Conservation (phyloP, 768 basidiomycete species). For the Coprinellus micaceus region DNA sequence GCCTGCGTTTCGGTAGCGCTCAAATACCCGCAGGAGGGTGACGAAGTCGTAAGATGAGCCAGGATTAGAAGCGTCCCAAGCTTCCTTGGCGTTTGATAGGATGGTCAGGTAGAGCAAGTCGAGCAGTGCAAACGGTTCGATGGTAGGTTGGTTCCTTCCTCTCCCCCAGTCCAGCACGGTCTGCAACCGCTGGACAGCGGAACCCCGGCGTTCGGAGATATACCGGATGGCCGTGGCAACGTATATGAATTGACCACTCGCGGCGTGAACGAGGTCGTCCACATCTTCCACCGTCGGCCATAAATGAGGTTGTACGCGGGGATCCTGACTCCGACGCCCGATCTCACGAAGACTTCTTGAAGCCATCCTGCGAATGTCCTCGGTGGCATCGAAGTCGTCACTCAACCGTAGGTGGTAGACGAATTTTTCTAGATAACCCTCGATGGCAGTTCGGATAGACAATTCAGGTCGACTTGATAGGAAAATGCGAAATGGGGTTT, state of each 20-base stretch:
- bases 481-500: constrained; percentile 8
- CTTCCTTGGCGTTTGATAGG: background rate
- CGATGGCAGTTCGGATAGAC: constrained; percentile 5
- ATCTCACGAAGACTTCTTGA: constrained; percentile 1
- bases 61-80: background rate
- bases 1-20: no score
- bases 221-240: constrained; percentile 11
- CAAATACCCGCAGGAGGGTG: background rate
- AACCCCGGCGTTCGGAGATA: constrained; percentile 11
- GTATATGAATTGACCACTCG: constrained; percentile 14
- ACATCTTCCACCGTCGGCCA: constrained; percentile 12
- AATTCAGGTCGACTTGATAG: constrained; percentile 14
- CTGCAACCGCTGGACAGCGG: background rate
- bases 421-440: background rate
- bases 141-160: background rate
- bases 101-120: constrained; percentile 7
- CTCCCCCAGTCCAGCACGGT: background rate
- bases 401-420: constrained; percentile 1
- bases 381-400: background rate
- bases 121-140: constrained; percentile 2
- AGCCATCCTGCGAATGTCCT: background rate
- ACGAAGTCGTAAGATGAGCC: background rate
- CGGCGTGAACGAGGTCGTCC: constrained; percentile 4
- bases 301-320: background rate
- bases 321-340: background rate